Conservation (phyloP, 331 rosid genomes). For the Saraca asoca region DNA sequence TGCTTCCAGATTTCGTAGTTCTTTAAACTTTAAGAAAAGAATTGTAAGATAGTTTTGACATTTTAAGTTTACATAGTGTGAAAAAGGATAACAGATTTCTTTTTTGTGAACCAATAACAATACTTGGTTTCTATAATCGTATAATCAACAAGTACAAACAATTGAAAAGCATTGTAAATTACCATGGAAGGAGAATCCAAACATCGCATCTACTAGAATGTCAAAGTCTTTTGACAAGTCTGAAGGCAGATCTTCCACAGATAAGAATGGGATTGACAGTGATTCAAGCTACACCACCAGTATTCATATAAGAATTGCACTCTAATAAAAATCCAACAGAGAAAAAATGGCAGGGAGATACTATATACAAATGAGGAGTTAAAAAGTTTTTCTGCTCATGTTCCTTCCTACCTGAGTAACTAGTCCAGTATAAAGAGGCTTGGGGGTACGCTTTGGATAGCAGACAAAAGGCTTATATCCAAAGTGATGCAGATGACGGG, state of each 20-base stretch:
- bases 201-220: constrained; percentile 79
- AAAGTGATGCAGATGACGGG: constrained; percentile 89
- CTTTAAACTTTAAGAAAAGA: neutral
- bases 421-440: constrained; percentile 82
- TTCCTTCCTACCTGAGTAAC: constrained; percentile 76
- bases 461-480: constrained; percentile 77
- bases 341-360: constrained; percentile 9
- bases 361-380: neutral
- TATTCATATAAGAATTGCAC: constrained; percentile 40
- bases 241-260: constrained; percentile 71
- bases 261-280: constrained; percentile 74
- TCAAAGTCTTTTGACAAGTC: constrained; percentile 75
- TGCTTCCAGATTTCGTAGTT: neutral
- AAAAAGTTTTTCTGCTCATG: constrained; percentile 24
- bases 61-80: neutral
- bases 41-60: neutral
- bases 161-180: constrained; percentile 27
- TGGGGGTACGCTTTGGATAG: constrained; percentile 84
- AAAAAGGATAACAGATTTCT: neutral
- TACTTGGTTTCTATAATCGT: constrained; percentile 7
- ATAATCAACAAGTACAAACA: neutral
- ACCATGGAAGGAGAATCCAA: constrained; percentile 98
- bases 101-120: neutral
- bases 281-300: constrained; percentile 77
- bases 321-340: constrained; percentile 2